These are phyloP conservation scores for Botrytis tulipae DNA, from an alignment of 2,329 filamentous ascomycete species.

Conservation along the genomic window DNA sequence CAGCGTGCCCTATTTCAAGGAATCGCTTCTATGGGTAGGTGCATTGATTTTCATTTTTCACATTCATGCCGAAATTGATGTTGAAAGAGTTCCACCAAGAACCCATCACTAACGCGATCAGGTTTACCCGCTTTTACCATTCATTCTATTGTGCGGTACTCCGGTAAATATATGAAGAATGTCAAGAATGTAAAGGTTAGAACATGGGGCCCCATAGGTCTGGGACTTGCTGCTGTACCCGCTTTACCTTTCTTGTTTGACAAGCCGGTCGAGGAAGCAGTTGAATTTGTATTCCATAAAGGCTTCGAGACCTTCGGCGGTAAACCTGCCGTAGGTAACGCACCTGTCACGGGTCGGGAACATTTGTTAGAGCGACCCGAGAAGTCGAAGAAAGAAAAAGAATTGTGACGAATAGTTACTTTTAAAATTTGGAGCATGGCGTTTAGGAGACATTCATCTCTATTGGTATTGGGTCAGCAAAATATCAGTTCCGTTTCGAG, in stretches of 20 bases:
- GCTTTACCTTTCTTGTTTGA: conserved; percentile 85
- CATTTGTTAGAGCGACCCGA: conserved; percentile 41
- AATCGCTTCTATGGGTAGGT: conserved; percentile 79
- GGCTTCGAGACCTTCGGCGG: conserved; percentile 74
- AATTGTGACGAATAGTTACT: conserved; percentile 24
- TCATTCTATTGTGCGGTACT: conserved; percentile 79
- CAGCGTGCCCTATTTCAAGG: conserved; percentile 89
- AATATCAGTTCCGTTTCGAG: conserved; percentile 9
- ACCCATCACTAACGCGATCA: neutral
- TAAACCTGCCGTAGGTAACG: conserved; percentile 52
- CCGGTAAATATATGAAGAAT: conserved; percentile 79
- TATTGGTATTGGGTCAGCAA: neutral
- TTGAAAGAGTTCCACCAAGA: neutral
- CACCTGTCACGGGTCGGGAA: conserved; percentile 55
- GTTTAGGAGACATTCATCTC: conserved; percentile 21
- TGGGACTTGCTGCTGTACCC: conserved; percentile 75
- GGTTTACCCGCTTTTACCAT: conserved; percentile 35
- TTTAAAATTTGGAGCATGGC: conserved; percentile 17
- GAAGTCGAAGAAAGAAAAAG: conserved; percentile 27
- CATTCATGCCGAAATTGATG: neutral
- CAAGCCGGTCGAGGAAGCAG: conserved; percentile 85
- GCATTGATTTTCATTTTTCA: conserved; percentile 65
- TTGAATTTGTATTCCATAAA: conserved; percentile 87
- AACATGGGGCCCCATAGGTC: conserved; percentile 87
- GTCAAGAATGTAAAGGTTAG: conserved; percentile 71